Percentiles rank a stretch among this genome's conserved stretches.
phyloP scores from a whole-genome alignment of 2,329 filamentous ascomycete species.

The Shiraia sp. region DNA sequence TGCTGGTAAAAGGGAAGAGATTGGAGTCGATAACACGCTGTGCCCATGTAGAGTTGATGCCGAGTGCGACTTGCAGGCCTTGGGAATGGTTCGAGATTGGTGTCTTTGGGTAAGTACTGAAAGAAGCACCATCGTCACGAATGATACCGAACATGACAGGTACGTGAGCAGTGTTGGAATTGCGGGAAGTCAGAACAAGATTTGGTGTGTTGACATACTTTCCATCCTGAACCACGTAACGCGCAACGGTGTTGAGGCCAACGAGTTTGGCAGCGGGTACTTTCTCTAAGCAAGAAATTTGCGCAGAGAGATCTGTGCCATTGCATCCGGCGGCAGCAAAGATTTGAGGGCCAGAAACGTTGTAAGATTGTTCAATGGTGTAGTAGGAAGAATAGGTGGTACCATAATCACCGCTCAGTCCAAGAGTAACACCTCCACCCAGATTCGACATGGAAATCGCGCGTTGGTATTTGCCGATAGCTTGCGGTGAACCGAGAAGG shows the following conservation, averaged over 20 bases:
- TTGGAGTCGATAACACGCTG: constrained; percentile 41
- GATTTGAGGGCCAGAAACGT: constrained; percentile 55
- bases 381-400: constrained; percentile 63
- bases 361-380: constrained; percentile 58
- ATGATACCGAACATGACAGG: constrained; percentile 61
- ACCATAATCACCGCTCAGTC: constrained; percentile 60
- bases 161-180: constrained; percentile 53
- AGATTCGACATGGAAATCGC: constrained; percentile 57
- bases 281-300: constrained; percentile 58
- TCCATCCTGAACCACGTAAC: constrained; percentile 63
- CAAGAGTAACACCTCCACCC: constrained; percentile 60
- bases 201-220: constrained; percentile 57
- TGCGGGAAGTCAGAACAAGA: constrained; percentile 50
- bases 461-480: constrained; percentile 53
- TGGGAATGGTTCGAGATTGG: constrained; percentile 48
- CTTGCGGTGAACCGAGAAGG: constrained; percentile 56
- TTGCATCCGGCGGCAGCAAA: constrained; percentile 59
- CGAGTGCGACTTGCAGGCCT: constrained; percentile 51
- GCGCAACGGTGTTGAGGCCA: constrained; percentile 47
- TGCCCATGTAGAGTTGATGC: constrained; percentile 49
- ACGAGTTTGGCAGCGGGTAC: constrained; percentile 51
- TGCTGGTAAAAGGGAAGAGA: constrained; percentile 56
- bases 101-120: constrained; percentile 54
- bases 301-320: constrained; percentile 47
- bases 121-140: constrained; percentile 60